Evolutionary conservation across 1,139 yeast genomes (phyloP), one percentile per base, ranked within the genome.

Genomic region (Arxiozyma slooffiae): DNA sequence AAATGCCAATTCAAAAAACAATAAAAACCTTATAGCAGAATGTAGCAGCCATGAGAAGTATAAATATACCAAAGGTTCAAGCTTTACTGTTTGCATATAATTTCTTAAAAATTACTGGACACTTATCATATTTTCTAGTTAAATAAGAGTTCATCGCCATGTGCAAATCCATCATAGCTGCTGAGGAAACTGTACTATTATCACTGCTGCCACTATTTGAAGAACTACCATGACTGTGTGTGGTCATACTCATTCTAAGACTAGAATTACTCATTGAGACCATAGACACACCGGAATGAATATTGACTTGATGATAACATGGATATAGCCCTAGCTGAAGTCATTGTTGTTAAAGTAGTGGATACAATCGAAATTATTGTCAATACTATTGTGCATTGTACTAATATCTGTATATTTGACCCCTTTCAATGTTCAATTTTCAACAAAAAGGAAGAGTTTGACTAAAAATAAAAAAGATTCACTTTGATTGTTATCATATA

Each of bases 31-130:
- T 75, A 52, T 81, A 72, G 41, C 75, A 67, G 58, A 84, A 77
- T 0, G 82, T 82, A 16, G 78, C 69, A 38, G 76, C 74, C 59
- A 84, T 77, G 36, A 85, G 63, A 36, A 81, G 68, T 41, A 81
- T 67, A 60, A 83, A 85, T 21, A 85, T 82, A 37, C 90, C 94
- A 64, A 84, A 84, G 0, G 86, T 89, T 52, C 77, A 74, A 16
- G 75, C 88, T 24, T 76, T 77, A 46, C 69, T 71, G 3, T 68
- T 56, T 3, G 92, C 90, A 18, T 62, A 58, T 48, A 85, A 67
- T 0, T 68, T 67, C 52, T 72, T 66, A 70, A 84, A 84, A 9
- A 84, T 59, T 0, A 85, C 86, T 0, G 90, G 87, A 58, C 79
- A 79, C 48, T 72, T 67, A 9, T 66, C 58, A 64, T 70, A 84